These are phyloP conservation scores for Maudiozyma bulderi DNA, from an alignment of 805 yeast genomes.

Conservation along the genomic window DNA sequence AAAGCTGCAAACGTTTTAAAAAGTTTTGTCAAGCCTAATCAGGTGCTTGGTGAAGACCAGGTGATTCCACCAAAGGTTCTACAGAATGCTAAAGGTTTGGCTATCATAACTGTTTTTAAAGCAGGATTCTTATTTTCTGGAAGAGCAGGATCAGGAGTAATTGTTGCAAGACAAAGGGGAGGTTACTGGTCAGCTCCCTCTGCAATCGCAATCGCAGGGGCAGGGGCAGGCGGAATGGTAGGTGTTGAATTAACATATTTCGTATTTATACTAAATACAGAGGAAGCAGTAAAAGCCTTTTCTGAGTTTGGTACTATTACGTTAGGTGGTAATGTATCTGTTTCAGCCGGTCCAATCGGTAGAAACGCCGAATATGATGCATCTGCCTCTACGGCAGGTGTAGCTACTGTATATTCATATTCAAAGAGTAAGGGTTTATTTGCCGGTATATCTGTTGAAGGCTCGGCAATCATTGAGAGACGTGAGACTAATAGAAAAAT, in stretches of 20 bases:
- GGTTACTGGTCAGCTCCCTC: conserved; percentile 97
- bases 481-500: conserved; percentile 94
- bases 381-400: conserved; percentile 75
- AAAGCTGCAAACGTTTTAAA: conserved; percentile 90
- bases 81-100: conserved; percentile 86
- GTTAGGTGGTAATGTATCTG: conserved; percentile 86
- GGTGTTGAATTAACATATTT: conserved; percentile 97
- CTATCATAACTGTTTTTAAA: conserved; percentile 85
- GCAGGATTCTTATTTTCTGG: conserved; percentile 97
- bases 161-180: conserved; percentile 87
- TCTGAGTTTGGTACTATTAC: conserved; percentile 92
- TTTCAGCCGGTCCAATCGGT: conserved; percentile 97
- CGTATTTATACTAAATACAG: conserved; percentile 81
- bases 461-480: conserved; percentile 92
- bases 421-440: conserved; percentile 94
- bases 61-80: conserved; percentile 85
- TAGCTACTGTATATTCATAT: conserved; percentile 86
- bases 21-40: conserved; percentile 90
- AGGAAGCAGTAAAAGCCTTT: conserved; percentile 86
- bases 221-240: conserved; percentile 96
- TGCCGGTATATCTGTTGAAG: conserved; percentile 96
- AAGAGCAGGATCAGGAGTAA: conserved; percentile 94
- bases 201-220: conserved; percentile 94
- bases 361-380: conserved; percentile 97
- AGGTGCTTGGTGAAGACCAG: conserved; percentile 76